Base-by-base conservation (phyloP, 2,329 filamentous ascomycete genomes). In the Juglanconis juglandina region DNA sequence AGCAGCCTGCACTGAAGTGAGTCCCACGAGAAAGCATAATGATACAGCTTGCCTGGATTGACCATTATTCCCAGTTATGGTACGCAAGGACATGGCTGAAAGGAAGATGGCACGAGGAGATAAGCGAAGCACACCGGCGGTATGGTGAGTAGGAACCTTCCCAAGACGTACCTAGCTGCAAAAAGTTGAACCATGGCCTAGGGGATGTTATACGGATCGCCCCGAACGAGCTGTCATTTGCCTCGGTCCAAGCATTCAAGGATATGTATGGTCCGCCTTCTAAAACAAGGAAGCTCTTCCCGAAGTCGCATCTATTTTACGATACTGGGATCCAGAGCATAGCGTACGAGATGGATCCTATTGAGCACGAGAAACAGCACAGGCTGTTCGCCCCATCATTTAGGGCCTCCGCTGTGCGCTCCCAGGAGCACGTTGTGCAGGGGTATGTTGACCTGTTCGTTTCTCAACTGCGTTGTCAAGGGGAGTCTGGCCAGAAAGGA, bases 351-450 rank as follows among this genome's bases (percentile, higher is more conserved):
- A 63, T 62, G 60, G 62, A 67, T 30, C 65, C 66, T 10, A 60
- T 61, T 5, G 61, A 64, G 34, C 66, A 68, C 47, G 66, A 66
- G 10, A 60, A 59, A 35, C 65, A 64, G 47, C 58, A 60, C 46
- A 65, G 63, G 48, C 24, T 67, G 13, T 63, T 68, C 39, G 62
- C 64, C 11, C 64, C 67, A 3, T 62, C 63, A 2, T 68, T 68
- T 44, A 61, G 66, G 10, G 49, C 63, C 10, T 64, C 64, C 32
- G 60, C 67, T 11, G 55, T 66, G 37, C 63, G 63, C 9, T 63
- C 65, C 9, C 67, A 68, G 47, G 67, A 69, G 44, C 62, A 65
- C 11, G 57, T 68, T 8, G 64, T 69, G 13, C 65, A 67, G 44
- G 56, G 66, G 39, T 54, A 68, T 34, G 59, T 60, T 3, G 66